Base-by-base conservation (phyloP, 2,329 filamentous ascomycete species). In the Aspergillus phoenicis region DNA sequence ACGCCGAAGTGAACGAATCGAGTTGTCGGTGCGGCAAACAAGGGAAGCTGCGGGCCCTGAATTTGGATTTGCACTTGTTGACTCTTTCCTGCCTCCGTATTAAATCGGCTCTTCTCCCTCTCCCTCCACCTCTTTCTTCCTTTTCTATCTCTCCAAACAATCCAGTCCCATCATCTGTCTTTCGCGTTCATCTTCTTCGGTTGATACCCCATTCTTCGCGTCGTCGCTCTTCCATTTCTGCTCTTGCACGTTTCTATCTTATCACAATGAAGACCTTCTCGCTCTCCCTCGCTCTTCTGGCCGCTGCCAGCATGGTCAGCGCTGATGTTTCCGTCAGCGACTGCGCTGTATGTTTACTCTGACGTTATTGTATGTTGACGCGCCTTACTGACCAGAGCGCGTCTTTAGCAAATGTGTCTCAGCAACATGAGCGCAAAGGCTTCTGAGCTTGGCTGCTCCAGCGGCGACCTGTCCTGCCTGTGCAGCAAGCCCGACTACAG, bases 391-490 rank as follows among this genome's bases (percentile, higher is more conserved):
- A 71, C 58, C 13, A 5, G 8, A 51, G 1, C 8, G 33, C 38
- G 24, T 45, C 33, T 48, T 52, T 63, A 82, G 80, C 68, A 76
- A 71, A 77, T 70, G 68, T 82, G 80, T 65, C 70, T 81, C 67
- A 70, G 64, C 68, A 79, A 77, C 71, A 81, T 82, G 79, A 71
- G 77, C 62, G 69, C 62, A 57, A 71, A 75, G 68, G 78, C 77
- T 47, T 33, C 61, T 3, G 66, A 72, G 4, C 68, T 82, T n/a
- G 76, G 77, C 52, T 82, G 80, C 70, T 64, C 66, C 24, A 41
- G 64, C 26, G 67, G 65, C 48, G 77, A 82, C 62, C 48, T 73
- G 47, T 56, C 58, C 28, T 82, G 80, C 65, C 71, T 79, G 45
- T 82, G 80, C 73, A 70, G 65, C 38, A 76, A 69, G 57, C 33